phyloP scores from a whole-genome alignment of 768 basidiomycete species.

The Clitopilus hobsonii region DNA sequence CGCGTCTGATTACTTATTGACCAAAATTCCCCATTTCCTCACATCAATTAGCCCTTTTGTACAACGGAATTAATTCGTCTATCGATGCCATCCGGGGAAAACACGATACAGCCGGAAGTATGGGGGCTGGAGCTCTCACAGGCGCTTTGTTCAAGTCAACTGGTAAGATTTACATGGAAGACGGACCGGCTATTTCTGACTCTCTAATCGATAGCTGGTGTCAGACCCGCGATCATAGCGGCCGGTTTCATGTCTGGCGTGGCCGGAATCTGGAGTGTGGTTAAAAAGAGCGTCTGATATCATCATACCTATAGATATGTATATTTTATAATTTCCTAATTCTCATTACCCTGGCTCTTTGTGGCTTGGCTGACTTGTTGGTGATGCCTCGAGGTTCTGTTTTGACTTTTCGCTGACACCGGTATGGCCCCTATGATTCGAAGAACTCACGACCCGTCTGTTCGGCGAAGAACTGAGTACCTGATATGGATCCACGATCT shows the following conservation, averaged over 20 bases:
- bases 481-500: slow-evolving; percentile 40
- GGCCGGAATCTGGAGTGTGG: slow-evolving; percentile 92
- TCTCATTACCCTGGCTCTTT: slow-evolving; percentile 37
- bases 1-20: not conserved
- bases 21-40: not conserved
- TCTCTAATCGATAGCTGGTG: slow-evolving; percentile 68
- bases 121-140: slow-evolving; percentile 87
- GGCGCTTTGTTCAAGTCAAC: slow-evolving; percentile 93
- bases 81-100: slow-evolving; percentile 86
- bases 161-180: slow-evolving; percentile 51
- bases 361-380: slow-evolving; percentile 36
- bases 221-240: slow-evolving; percentile 84
- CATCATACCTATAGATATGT: slow-evolving; percentile 13
- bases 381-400: slow-evolving; percentile 28
- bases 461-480: slow-evolving; percentile 38
- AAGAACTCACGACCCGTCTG: slow-evolving; percentile 32
- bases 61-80: slow-evolving; percentile 94
- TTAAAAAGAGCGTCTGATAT: slow-evolving; percentile 83
- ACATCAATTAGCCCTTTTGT: slow-evolving; percentile 71
- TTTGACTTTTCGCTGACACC: slow-evolving; percentile 20
- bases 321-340: slow-evolving; percentile 51
- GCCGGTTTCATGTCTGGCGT: slow-evolving; percentile 85
- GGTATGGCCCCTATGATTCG: slow-evolving; percentile 23
- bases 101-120: slow-evolving; percentile 88
- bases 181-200: slow-evolving; percentile 28